Conservation (phyloP, 139 green algal genomes). For the Tetradesmus lagerheimii region DNA sequence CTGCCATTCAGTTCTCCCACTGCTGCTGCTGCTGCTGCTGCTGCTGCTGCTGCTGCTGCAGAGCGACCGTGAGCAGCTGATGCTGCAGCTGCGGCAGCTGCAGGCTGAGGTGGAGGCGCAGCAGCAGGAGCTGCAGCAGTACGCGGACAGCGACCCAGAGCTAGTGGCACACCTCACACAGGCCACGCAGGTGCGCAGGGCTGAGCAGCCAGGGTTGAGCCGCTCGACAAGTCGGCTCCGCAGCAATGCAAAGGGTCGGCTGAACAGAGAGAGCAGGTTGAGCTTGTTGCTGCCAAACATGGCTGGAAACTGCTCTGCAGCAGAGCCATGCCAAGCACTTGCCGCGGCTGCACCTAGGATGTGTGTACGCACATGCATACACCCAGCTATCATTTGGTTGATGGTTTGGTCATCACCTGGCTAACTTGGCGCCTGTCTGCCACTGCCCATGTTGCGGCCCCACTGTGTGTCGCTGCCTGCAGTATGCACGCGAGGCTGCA, state of each 20-base stretch:
- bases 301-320: no score
- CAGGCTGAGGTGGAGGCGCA: slow-evolving; percentile 49
- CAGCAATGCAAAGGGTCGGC: no score
- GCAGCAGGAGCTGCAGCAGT: slow-evolving; percentile 60
- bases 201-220: background rate
- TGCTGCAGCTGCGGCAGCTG: slow-evolving; percentile 56
- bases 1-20: background rate
- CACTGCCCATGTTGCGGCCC: background rate
- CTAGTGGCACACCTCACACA: slow-evolving; percentile 40
- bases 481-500: slow-evolving; percentile 61
- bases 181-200: slow-evolving; percentile 8
- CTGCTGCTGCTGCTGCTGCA: slow-evolving; percentile 12
- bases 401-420: no score
- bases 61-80: slow-evolving; percentile 52
- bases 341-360: no score
- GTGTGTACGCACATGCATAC: no score
- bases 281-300: no score
- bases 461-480: background rate
- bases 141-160: slow-evolving; percentile 72
- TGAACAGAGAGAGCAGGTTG: no score
- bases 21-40: slow-evolving; percentile 32
- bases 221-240: no score
- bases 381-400: no score
- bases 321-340: no score
- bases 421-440: no score